Conservation (phyloP, 2,329 filamentous ascomycete species). For the Fusarium anthophilum region DNA sequence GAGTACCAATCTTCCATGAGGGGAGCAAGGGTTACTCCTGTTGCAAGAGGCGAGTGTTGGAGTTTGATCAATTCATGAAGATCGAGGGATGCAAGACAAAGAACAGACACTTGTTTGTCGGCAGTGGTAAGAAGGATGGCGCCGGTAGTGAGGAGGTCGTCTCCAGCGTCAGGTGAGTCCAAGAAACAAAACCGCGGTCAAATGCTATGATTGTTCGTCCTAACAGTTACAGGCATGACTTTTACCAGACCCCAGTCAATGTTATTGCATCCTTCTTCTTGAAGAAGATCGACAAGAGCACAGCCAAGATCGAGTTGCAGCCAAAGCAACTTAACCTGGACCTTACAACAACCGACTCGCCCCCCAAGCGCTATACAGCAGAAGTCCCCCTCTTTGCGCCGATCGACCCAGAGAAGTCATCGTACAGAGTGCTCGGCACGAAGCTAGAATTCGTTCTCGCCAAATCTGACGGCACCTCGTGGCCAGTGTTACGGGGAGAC, state of each 20-base stretch:
- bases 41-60: slow-evolving; percentile 93
- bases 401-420: slow-evolving; percentile 79
- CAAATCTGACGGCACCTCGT: slow-evolving; percentile 79
- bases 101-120: slow-evolving; percentile 83
- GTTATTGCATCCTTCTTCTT: slow-evolving; percentile 94
- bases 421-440: slow-evolving; percentile 84
- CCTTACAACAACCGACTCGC: slow-evolving; percentile 82
- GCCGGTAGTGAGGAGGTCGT: slow-evolving; percentile 74
- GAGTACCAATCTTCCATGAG: slow-evolving; percentile 93
- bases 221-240: slow-evolving; percentile 69
- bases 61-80: slow-evolving; percentile 98
- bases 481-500: slow-evolving; percentile 85
- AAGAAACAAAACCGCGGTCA: background rate
- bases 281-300: slow-evolving; percentile 93
- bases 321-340: slow-evolving; percentile 75
- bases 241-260: slow-evolving; percentile 87
- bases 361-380: slow-evolving; percentile 79
- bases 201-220: background rate
- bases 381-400: slow-evolving; percentile 78
- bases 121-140: slow-evolving; percentile 73
- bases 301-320: slow-evolving; percentile 76
- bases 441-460: slow-evolving; percentile 84
- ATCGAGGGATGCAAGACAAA: slow-evolving; percentile 91
- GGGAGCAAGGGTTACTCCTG: slow-evolving; percentile 98
- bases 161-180: slow-evolving; percentile 75